phyloP scores from a whole-genome alignment of 345 rosid species.

The Populus ilicifolia region DNA sequence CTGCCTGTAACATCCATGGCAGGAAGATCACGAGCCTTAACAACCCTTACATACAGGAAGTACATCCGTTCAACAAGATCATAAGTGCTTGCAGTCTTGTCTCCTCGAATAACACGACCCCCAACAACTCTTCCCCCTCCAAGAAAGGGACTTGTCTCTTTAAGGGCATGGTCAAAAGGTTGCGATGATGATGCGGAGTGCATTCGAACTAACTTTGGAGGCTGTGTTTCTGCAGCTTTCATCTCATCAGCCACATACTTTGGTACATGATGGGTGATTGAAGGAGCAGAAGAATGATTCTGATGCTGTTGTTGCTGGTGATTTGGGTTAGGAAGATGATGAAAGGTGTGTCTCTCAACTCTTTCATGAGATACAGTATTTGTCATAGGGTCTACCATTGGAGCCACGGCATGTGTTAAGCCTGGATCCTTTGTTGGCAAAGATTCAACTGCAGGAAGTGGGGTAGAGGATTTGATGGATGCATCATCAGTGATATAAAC shows the following conservation, averaged over 20 bases:
- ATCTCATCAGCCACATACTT: constrained; percentile 60
- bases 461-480: constrained; percentile 58
- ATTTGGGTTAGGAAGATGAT: constrained; percentile 74
- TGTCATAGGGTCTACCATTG: constrained; percentile 8
- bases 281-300: constrained; percentile 43
- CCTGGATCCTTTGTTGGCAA: constrained; percentile 20
- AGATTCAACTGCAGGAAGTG: constrained; percentile 36
- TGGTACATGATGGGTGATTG: constrained; percentile 51
- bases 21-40: constrained; percentile 35
- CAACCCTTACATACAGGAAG: constrained; percentile 31
- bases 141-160: constrained; percentile 38
- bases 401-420: constrained; percentile 15
- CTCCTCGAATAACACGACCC: constrained; percentile 70
- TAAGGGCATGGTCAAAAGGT: constrained; percentile 32
- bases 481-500: constrained; percentile 71
- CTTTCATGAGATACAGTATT: constrained; percentile 16
- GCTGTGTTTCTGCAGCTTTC: constrained; percentile 55
- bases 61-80: constrained; percentile 37
- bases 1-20: constrained; percentile 36
- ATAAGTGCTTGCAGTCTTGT: constrained; percentile 36
- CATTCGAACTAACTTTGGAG: constrained; percentile 65
- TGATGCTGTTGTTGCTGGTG: constrained; percentile 41
- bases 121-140: constrained; percentile 37
- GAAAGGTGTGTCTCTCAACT: constrained; percentile 59
- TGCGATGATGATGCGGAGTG: constrained; percentile 62